phyloP scores from a whole-genome alignment of 1,139 yeast species.

The Taiozyma sp. region DNA sequence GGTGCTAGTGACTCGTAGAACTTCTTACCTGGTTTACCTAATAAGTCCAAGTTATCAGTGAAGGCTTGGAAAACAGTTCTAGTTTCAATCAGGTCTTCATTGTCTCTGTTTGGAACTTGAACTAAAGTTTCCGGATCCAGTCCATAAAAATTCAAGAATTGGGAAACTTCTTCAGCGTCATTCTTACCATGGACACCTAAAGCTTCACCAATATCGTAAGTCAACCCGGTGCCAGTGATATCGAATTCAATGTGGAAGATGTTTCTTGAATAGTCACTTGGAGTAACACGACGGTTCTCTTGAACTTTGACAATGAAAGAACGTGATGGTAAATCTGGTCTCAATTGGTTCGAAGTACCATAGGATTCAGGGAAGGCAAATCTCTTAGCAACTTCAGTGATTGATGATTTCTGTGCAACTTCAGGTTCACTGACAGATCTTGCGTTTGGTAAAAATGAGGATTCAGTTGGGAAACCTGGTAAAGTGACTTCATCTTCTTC shows the following conservation, averaged over 20 bases:
- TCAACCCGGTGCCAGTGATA: constrained; percentile 82
- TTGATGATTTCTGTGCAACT: constrained; percentile 37
- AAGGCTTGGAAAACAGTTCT: constrained; percentile 82
- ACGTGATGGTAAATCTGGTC: constrained; percentile 88
- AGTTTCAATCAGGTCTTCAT: constrained; percentile 50
- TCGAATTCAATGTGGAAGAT: constrained; percentile 97
- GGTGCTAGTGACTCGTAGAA: constrained; percentile 81
- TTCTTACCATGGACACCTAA: constrained; percentile 94
- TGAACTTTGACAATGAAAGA: constrained; percentile 87
- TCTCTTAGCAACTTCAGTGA: constrained; percentile 59
- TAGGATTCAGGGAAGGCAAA: constrained; percentile 81
- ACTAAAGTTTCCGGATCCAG: constrained; percentile 64
- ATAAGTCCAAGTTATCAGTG: constrained; percentile 74
- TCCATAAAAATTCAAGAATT: constrained; percentile 67
- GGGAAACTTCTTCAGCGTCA: constrained; percentile 54
- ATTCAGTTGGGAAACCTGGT: constrained; percentile 51
- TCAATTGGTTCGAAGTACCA: constrained; percentile 46
- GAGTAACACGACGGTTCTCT: constrained; percentile 92
- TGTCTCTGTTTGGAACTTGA: constrained; percentile 67
- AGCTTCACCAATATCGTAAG: constrained; percentile 94
- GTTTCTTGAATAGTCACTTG: constrained; percentile 83
- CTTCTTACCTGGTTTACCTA: constrained; percentile 95
- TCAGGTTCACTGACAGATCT: constrained; percentile 37
- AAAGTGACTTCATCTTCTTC: constrained; percentile 28
- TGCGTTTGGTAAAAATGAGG: constrained; percentile 57